Base-by-base conservation (phyloP, 202 grass and related monocot species). In the Panicum virgatum region DNA sequence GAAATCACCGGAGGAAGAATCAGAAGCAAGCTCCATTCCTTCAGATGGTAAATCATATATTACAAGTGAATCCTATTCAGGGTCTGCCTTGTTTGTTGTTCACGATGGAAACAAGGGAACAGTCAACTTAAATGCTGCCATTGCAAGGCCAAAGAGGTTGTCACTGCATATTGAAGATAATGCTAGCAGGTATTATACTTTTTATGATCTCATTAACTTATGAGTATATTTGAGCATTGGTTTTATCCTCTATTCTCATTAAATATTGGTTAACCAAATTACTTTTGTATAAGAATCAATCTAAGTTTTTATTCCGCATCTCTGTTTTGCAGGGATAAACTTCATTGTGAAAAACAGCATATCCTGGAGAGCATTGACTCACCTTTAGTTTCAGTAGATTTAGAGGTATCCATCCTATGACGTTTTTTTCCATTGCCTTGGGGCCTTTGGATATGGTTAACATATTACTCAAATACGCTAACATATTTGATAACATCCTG, bases 11-110 rank as follows among this genome's bases (percentile, higher is more conserved):
- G 96, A 95, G 72, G 88, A 91, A 90, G 96, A 98, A 88, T 98
- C 89, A 77, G 96, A 98, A 86, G 92, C 92, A 89, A 96, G 87
- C 71, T 98, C 96, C 59, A 44, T 95, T 86, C 87, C 85, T 83
- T 65, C 79, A 79, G 92, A 95, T 62, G 86, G 87, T 86, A 92
- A 84, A 81, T 90, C 82, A 47, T 75, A 77, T 34, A 58, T 83
- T 92, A 88, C 79, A 63, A 90, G 80, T 88, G 92, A 94, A 72
- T 84, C 81, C 34, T 92, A 86, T 80, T 90, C 89, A 75, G 85
- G 61, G 19, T 84, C 79, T 73, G 60, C 56, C 64, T 92, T 53
- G 0, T 86, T 92, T 87, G 80, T 83, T 47, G 60, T 83, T 73
- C 78, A 89, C 73, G 85, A 58, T 78, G 79, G 72, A 86, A 89